These are phyloP conservation scores for Penicillium vulpinum DNA, from an alignment of 2,329 filamentous ascomycete species.

Conservation along the genomic window DNA sequence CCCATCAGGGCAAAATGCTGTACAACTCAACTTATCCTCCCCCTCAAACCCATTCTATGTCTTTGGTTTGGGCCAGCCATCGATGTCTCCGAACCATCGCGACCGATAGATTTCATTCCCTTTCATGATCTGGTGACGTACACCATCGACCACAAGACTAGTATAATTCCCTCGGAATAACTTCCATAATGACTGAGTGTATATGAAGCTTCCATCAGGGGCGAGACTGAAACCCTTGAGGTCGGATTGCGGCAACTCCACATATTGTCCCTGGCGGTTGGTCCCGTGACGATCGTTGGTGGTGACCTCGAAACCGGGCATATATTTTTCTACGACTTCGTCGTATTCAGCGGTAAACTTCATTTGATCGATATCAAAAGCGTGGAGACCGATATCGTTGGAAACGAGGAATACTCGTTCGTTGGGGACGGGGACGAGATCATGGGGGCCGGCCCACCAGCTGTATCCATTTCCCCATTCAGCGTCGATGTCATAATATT, in stretches of 20 bases:
- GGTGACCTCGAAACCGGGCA: slow-evolving; percentile 27
- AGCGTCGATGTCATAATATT: slow-evolving; percentile 16
- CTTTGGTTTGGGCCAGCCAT: slow-evolving; percentile 28
- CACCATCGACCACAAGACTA: slow-evolving; percentile 22
- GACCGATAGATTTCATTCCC: slow-evolving; percentile 30
- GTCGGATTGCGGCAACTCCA: slow-evolving; percentile 25
- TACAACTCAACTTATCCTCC: background rate
- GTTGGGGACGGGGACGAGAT: slow-evolving; percentile 28
- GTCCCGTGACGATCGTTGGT: slow-evolving; percentile 23
- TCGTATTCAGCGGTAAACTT: slow-evolving; percentile 15
- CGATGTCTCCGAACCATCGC: slow-evolving; percentile 26
- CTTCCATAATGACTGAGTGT: slow-evolving; percentile 25
- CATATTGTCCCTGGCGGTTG: slow-evolving; percentile 17
- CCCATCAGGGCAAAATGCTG: background rate
- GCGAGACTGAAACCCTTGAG: slow-evolving; percentile 28
- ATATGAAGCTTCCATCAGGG: slow-evolving; percentile 25
- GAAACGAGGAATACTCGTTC: slow-evolving; percentile 25
- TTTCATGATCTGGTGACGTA: slow-evolving; percentile 18
- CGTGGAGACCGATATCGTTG: slow-evolving; percentile 22
- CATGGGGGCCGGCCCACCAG: slow-evolving; percentile 28
- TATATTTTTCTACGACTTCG: slow-evolving; percentile 19
- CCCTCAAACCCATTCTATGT: no score
- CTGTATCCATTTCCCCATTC: slow-evolving; percentile 27
- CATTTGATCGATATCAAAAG: slow-evolving; percentile 22
- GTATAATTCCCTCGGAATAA: slow-evolving; percentile 23